Conservation (phyloP, 192 early-diverging fungal species). For the Mortierella hygrophila region DNA sequence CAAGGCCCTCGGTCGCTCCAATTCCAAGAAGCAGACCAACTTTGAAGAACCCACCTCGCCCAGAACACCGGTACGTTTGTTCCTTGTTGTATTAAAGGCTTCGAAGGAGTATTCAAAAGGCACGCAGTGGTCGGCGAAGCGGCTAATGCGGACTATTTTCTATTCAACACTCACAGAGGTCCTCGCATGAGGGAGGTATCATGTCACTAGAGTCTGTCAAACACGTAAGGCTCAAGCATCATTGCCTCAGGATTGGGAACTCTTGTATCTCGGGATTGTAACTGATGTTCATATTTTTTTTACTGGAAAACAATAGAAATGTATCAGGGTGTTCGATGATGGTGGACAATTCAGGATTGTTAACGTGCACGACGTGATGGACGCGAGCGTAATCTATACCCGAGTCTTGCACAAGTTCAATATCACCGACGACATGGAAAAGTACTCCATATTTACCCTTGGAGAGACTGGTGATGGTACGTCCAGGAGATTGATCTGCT, state of each 20-base stretch:
- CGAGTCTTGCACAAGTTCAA: constrained; percentile 87
- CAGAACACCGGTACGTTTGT: constrained; percentile 41
- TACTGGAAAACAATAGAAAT: constrained; percentile 58
- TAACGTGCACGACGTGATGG: constrained; percentile 77
- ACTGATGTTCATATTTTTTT: neutral
- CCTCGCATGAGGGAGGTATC: constrained; percentile 62
- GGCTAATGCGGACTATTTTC: neutral
- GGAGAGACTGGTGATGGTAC: constrained; percentile 78
- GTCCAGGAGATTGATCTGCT: neutral
- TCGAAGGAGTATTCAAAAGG: neutral
- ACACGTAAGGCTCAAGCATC: constrained; percentile 40
- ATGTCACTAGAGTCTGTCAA: constrained; percentile 72
- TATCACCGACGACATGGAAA: constrained; percentile 77
- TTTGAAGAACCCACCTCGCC: constrained; percentile 56
- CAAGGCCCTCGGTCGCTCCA: constrained; percentile 44
- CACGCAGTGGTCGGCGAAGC: neutral
- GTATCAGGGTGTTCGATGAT: constrained; percentile 84
- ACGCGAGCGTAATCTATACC: constrained; percentile 76
- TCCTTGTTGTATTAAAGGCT: neutral
- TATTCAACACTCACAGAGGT: constrained; percentile 33
- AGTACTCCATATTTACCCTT: constrained; percentile 81
- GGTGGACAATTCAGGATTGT: constrained; percentile 85
- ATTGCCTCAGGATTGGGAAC: constrained; percentile 9
- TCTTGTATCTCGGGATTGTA: neutral
- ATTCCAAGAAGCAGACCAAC: constrained; percentile 52